These are phyloP conservation scores for Dendrostoma leiphaemia DNA, from an alignment of 2,329 filamentous ascomycete species.

Conservation along the genomic window DNA sequence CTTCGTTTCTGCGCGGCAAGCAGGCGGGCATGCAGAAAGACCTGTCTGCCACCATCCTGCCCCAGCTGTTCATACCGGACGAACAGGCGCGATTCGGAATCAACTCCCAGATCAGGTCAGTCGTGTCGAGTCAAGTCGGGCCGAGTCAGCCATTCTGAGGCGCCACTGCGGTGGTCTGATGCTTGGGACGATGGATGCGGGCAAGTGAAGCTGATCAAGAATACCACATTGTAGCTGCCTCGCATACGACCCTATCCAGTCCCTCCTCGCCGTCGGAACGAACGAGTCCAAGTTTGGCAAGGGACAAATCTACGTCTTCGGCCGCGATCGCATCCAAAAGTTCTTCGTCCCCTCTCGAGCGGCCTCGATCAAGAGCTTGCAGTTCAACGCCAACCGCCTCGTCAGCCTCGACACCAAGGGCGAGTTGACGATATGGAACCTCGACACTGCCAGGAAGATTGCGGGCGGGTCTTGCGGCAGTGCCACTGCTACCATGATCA, in stretches of 20 bases:
- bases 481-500: slow-evolving; percentile 69
- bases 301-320: slow-evolving; percentile 87
- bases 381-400: slow-evolving; percentile 84
- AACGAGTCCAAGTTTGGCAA: slow-evolving; percentile 81
- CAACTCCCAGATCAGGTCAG: slow-evolving; percentile 68
- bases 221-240: slow-evolving; percentile 77
- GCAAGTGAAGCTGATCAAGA: not conserved
- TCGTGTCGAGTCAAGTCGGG: slow-evolving; percentile 9
- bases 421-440: slow-evolving; percentile 80
- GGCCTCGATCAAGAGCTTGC: slow-evolving; percentile 72
- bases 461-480: slow-evolving; percentile 75
- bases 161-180: not conserved
- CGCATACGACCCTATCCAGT: slow-evolving; percentile 91
- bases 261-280: slow-evolving; percentile 87
- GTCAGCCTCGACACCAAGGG: slow-evolving; percentile 83
- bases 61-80: slow-evolving; percentile 78
- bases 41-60: slow-evolving; percentile 75
- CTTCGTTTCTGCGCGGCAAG: slow-evolving; percentile 85
- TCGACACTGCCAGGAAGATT: slow-evolving; percentile 66
- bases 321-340: slow-evolving; percentile 76
- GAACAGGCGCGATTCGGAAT: slow-evolving; percentile 82
- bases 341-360: slow-evolving; percentile 68
- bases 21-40: slow-evolving; percentile 92
- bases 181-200: not conserved
- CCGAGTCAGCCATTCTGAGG: no score